phyloP scores from a whole-genome alignment of 139 green algal genomes.

The Edaphochlamys debaryana region DNA sequence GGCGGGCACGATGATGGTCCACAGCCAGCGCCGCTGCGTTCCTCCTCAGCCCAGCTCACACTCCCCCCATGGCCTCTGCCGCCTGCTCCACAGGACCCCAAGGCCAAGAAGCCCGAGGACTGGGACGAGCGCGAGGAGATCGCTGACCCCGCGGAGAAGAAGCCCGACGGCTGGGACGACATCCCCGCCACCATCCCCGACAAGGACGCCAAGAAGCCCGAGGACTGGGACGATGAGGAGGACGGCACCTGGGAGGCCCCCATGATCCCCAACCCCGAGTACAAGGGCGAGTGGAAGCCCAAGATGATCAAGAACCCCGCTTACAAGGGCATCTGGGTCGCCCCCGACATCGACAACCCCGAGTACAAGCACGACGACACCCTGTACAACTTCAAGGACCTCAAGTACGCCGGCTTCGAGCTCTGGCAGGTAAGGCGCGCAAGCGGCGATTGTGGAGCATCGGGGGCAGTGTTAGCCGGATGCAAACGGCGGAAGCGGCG shows the following conservation, averaged over 20 bases:
- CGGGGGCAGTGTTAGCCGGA: too few species aligned
- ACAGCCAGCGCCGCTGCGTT: too few species aligned
- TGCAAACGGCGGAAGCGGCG: too few species aligned
- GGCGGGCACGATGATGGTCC: too few species aligned
- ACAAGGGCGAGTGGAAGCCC: constrained; percentile 90
- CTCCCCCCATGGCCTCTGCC: too few species aligned
- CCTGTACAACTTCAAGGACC: constrained; percentile 79
- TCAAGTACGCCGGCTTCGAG: constrained; percentile 88
- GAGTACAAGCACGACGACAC: constrained; percentile 78
- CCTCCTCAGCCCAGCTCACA: too few species aligned
- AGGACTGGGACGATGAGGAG: constrained; percentile 94
- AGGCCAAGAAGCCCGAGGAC: constrained; percentile 90
- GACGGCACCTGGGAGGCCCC: constrained; percentile 88
- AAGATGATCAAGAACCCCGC: constrained; percentile 77
- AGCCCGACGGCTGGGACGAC: constrained; percentile 81
- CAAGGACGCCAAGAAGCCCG: constrained; percentile 83
- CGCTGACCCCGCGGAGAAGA: constrained; percentile 80
- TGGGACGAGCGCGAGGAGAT: constrained; percentile 89
- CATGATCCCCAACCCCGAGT: constrained; percentile 90
- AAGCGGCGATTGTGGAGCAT: too few species aligned
- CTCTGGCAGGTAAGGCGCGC: constrained; percentile 79
- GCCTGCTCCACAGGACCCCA: constrained; percentile 75
- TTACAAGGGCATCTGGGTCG: constrained; percentile 86
- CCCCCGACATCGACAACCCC: constrained; percentile 88
- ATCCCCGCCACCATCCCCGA: constrained; percentile 84